These are phyloP conservation scores for Aspergillus tanneri DNA, from an alignment of 2,329 filamentous ascomycete genomes.

Conservation along the genomic window DNA sequence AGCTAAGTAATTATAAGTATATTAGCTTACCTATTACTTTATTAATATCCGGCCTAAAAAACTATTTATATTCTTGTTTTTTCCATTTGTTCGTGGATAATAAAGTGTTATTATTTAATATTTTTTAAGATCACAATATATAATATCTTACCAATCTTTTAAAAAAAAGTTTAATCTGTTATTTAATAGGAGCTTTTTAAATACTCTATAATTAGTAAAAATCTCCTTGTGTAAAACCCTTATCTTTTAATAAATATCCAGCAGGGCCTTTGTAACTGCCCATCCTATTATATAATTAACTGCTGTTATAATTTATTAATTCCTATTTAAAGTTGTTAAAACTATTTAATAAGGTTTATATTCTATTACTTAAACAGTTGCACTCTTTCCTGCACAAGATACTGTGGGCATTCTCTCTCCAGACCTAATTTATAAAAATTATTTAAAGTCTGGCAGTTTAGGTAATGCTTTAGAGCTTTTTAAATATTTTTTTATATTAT, in stretches of 20 bases:
- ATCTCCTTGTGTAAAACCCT: neutral
- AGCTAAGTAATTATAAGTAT: neutral
- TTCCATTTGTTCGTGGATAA: too few relatives aligned
- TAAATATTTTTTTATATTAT: too few relatives aligned
- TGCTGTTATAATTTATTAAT: neutral
- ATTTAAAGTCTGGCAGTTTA: neutral
- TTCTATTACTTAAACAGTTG: neutral
- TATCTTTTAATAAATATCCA: neutral
- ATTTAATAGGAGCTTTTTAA: neutral
- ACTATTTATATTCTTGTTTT: neutral
- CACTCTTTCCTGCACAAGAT: neutral
- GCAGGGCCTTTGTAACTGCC: too few relatives aligned
- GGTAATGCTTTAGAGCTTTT: neutral
- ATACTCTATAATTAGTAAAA: too few relatives aligned
- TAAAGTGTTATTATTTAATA: too few relatives aligned
- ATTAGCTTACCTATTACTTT: neutral
- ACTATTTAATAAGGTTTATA: neutral
- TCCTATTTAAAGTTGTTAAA: too few relatives aligned
- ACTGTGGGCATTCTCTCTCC: too few relatives aligned
- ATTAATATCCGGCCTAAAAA: neutral
- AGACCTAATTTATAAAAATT: neutral
- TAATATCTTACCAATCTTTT: too few relatives aligned
- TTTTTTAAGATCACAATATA: too few relatives aligned
- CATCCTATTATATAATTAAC: too few relatives aligned
- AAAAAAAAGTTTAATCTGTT: neutral